Base-by-base conservation (phyloP, 805 yeast species). In the Zygotorulaspora florentina region DNA sequence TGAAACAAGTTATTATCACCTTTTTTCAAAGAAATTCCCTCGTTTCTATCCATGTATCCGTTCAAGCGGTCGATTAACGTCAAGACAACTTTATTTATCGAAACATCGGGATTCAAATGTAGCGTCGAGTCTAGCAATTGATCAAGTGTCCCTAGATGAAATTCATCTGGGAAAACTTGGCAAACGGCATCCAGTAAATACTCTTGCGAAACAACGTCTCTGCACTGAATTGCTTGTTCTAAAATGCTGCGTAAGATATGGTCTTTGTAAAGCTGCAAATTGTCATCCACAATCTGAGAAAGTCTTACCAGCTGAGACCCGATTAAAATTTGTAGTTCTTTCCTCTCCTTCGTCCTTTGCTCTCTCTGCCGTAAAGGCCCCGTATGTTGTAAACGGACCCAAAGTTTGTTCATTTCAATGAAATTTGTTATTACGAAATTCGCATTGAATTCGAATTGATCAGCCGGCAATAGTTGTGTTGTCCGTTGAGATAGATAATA, bases 361-460 rank as follows among this genome's bases (percentile, higher is more conserved):
- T 74, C 79, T 33, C 87, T 76, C 57, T 91, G 96, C 35, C 85
- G 77, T 3, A 91, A 79, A 51, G 88, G 96, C 1, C 98, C 98
- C 66, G 89, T 96, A 63, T 90, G 96, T 67, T 91, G 98, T 53
- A 90, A 71, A 42, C 99, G 77, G 3, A 93, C 98, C 99, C 99
- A 93, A 39, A 93, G 73, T 65, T 93, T 93, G 70, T 93, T 93
- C 99, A 93, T 93, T 64, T 93, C 99, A 46, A 91, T 81, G 64
- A 93, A 93, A 64, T 93, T 93, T 15, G 87, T 79, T 42, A 87
- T 75, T 29, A 90, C 77, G 59, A 90, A 91, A 47, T 82, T 80
- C 35, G 88, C 84, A 2, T 59, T 55, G 39, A 64, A 64, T 26
- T 56, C 55, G n/a, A 34, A 25, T 12, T 48, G 50, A 31, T 49